Evolutionary conservation across 345 rosid genomes (phyloP), one percentile per base, ranked within the genome.

Genomic region (Euphorbia tirucalli): DNA sequence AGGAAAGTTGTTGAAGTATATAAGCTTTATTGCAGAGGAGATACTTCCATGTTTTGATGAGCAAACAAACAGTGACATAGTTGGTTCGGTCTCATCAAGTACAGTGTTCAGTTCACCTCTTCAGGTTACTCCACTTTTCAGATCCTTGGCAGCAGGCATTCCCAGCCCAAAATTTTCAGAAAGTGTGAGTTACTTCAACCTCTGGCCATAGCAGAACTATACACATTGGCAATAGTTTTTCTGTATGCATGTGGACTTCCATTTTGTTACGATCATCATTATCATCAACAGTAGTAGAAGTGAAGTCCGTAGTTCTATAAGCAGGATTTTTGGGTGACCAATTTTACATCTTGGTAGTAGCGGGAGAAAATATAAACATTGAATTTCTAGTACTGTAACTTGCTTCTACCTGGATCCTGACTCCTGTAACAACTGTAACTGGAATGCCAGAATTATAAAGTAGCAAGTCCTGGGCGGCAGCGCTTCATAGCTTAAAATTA

Each of bases 161-260:
- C 98, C 98, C 76, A 95, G 96, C 71, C 99, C 98, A 75, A 90
- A 87, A 67, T 95, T 95, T 82, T 92, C 98, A 68, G 98, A 95
- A 88, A 95, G 98, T 83, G 99, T 95, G 83, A 88, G 96, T 85
- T 63, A 58, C 67, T 58, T 58, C 43, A 61, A 54, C 61, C 57
- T 16, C 69, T 72, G 62, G 61, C 22, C 59, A 37, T 61, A 60
- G 46, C 55, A 14, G 3, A 50, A 41, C 37, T 57, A 7, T 68
- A 39, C 69, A 25, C 61, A 71, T 39, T 37, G 61, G 73, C 15
- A 13, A 7, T 54, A 15, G 44, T 52, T 56, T 37, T 25, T 28
- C 24, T 25, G 43, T 39, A 28, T 3, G 48, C 28, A 57, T 66
- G 30, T 28, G 55, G 67, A 66, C 39, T 46, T 72, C 56, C 61